Evolutionary conservation across 2,329 filamentous ascomycete species (phyloP), one percentile per base, ranked within the genome.

Genomic region (Fusarium poae): DNA sequence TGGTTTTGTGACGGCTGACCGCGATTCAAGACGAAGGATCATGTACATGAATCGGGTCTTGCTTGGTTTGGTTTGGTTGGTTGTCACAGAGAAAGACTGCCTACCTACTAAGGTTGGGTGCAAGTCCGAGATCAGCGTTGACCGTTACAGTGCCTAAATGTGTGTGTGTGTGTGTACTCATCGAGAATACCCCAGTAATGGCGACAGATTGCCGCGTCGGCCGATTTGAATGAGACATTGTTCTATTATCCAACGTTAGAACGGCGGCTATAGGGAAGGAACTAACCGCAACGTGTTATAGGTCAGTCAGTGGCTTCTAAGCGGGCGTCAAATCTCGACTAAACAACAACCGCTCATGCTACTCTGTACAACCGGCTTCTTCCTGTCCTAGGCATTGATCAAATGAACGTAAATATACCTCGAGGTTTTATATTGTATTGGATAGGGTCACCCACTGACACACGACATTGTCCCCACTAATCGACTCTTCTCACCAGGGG

Each of bases 31-130:
- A 48, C 56, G 57, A 51, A 69, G 71, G 67, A 73, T 74, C 68
- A 49, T 67, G 65, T 61, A 67, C 71, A 68, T 66, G 67, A 72
- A 71, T 74, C 62, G 68, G 58, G 55, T 61, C 72, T 65, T 72
- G 32, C 34, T 37, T 23, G 20, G 52, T 40, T 39, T 48, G 23
- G 8, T 27, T 27, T 27, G 27, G 37, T 45, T 46, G 51, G 37
- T 45, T 46, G 51, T 60, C 30, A 27, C 32, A 50, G 23, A 39
- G 46, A 35, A n/a, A 49, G 30, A 49, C 29, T 39, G 34, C 62
- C 23, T n/a, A n/a, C n/a, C n/a, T n/a, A n/a, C n/a, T n/a, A 51
- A 49, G 46, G n/a, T 56, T 57, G 62, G 59, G 50, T 53, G 29
- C 8, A 52, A 61, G 57, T 51, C 42, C 37, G 53, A 30, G 61